Evolutionary conservation across 306 rosid genomes (phyloP).

Genomic region (Vigna unguiculata): DNA sequence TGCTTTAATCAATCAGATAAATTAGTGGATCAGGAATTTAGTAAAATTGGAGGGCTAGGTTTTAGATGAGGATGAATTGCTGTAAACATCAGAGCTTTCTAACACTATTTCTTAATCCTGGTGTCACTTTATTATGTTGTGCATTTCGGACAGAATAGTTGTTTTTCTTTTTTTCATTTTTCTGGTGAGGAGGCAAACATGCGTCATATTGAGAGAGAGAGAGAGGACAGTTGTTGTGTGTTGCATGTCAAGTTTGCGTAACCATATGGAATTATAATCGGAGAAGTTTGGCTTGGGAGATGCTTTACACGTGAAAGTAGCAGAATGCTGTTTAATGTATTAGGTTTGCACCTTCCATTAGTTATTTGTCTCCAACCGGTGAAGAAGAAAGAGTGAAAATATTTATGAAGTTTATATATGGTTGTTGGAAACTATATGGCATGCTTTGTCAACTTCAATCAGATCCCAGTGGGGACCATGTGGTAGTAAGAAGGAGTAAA

Average conservation of each 20-base stretch:
- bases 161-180: neutral
- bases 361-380: constrained; percentile 23
- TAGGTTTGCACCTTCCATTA: constrained; percentile 30
- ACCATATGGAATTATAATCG: constrained; percentile 18
- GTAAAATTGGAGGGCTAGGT: constrained; percentile 15
- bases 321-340: constrained; percentile 27
- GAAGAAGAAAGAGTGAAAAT: neutral
- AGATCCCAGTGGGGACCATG: constrained; percentile 10
- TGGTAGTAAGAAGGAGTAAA: neutral
- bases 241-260: constrained; percentile 30
- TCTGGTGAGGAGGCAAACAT: neutral
- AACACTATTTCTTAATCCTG: constrained; percentile 2
- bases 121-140: constrained; percentile 24
- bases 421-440: constrained; percentile 19
- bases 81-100: constrained; percentile 24
- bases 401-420: constrained; percentile 19
- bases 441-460: constrained; percentile 17
- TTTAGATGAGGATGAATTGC: constrained; percentile 7
- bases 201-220: constrained; percentile 1
- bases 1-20: constrained; percentile 27
- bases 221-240: constrained; percentile 33
- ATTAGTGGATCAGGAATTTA: constrained; percentile 12
- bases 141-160: constrained; percentile 13
- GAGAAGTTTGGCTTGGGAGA: constrained; percentile 26
- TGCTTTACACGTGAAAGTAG: constrained; percentile 35